A percentile compares a stretch with the other conserved stretches of the same genome.
Evolutionary conservation across 176 grass and related monocot genomes (phyloP).

Genomic region (Aegilops longissima): DNA sequence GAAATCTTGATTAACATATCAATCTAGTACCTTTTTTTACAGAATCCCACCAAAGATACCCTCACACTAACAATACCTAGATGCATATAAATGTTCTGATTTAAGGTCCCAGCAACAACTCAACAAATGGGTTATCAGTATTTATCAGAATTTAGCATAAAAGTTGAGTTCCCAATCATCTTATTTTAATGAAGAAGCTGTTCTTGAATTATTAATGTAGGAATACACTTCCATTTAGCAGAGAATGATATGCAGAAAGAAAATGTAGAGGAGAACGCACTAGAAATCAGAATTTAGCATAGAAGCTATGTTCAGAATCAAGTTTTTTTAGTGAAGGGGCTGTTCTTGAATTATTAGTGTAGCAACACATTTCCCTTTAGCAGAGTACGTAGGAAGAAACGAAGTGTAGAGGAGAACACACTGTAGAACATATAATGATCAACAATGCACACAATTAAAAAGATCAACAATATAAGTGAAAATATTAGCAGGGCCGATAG

Average conservation of each 20-base stretch:
- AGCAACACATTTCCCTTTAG: background rate
- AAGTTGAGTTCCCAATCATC: too few relatives aligned
- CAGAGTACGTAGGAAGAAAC: background rate
- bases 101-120: background rate
- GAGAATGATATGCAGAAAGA: too few relatives aligned
- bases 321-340: background rate
- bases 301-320: background rate
- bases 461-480: background rate
- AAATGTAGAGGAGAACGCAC: too few relatives aligned
- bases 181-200: too few relatives aligned
- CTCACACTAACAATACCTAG: background rate
- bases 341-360: background rate
- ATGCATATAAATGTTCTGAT: background rate
- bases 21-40: background rate
- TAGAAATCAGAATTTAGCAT: background rate
- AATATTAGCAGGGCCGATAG: background rate
- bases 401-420: background rate
- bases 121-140: background rate
- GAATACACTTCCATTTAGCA: background rate
- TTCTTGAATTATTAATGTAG: too few relatives aligned
- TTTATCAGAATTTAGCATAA: too few relatives aligned
- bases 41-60: background rate
- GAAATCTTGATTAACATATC: slow-evolving; percentile 25
- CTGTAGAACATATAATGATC: background rate
- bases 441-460: background rate